phyloP scores from a whole-genome alignment of 345 rosid genomes.

The Orychophragmus violaceus region DNA sequence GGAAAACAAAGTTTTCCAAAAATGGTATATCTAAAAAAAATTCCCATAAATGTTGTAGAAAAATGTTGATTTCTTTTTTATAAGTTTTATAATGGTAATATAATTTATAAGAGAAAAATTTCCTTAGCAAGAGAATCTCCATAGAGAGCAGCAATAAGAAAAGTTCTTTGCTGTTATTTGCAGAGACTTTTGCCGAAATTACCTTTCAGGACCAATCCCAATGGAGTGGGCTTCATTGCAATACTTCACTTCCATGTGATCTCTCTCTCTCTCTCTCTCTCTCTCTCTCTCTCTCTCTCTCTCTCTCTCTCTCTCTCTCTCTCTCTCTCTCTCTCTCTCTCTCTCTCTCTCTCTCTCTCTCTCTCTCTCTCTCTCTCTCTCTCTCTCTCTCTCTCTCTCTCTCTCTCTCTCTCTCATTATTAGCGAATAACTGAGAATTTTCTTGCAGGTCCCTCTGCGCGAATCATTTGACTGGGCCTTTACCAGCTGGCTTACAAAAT shows the following conservation, averaged over 20 bases:
- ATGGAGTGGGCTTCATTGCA: neutral
- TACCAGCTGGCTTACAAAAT: conserved; percentile 41
- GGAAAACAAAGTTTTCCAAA: too few relatives aligned
- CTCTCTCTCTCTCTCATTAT: neutral
- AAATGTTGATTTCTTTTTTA: too few relatives aligned
- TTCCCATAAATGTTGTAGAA: too few relatives aligned
- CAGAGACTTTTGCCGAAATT: neutral
- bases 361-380: neutral
- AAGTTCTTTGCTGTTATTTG: too few relatives aligned
- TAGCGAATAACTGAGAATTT: neutral
- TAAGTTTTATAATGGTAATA: too few relatives aligned
- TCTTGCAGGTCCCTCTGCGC: conserved; percentile 35
- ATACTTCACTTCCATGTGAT: conserved; percentile 39
- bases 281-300: neutral
- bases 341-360: neutral
- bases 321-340: neutral
- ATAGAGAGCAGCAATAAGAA: neutral
- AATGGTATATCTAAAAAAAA: too few relatives aligned
- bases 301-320: neutral
- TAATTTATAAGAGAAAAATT: too few relatives aligned
- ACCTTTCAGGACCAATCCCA: neutral
- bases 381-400: neutral
- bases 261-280: neutral
- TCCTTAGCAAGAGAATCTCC: too few relatives aligned
- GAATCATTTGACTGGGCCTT: conserved; percentile 27